These are phyloP conservation scores for Malus hybrid DNA, from an alignment of 331 rosid genomes.

Conservation along the genomic window DNA sequence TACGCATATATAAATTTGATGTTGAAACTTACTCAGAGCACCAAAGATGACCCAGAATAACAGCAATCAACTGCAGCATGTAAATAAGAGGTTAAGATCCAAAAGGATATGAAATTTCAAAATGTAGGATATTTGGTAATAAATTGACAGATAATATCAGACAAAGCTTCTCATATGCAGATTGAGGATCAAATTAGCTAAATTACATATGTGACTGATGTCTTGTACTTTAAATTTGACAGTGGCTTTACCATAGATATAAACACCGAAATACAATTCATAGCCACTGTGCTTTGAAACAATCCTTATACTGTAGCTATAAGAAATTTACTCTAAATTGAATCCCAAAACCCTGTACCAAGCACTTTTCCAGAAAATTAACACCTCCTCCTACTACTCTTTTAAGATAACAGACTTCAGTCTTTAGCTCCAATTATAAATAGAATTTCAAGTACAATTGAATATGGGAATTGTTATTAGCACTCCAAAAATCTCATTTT, in stretches of 20 bases:
- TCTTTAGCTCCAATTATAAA: neutral
- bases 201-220: neutral
- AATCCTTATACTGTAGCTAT: neutral
- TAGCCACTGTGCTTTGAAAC: neutral
- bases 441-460: too few species aligned
- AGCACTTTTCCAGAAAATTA: neutral
- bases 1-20: neutral
- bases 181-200: neutral
- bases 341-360: neutral
- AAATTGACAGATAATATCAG: neutral
- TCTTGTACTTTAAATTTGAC: neutral
- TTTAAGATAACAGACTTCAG: neutral
- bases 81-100: slow-evolving; percentile 1
- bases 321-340: neutral
- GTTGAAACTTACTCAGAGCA: slow-evolving; percentile 68
- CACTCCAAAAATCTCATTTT: too few species aligned
- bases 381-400: neutral
- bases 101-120: neutral
- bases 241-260: neutral
- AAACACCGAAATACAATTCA: neutral
- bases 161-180: neutral
- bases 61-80: slow-evolving; percentile 75
- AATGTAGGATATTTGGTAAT: neutral
- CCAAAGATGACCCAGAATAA: slow-evolving; percentile 88
- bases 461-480: too few species aligned